Conservation (phyloP, 805 yeast species). For the Schwanniomyces vanrijiae region DNA sequence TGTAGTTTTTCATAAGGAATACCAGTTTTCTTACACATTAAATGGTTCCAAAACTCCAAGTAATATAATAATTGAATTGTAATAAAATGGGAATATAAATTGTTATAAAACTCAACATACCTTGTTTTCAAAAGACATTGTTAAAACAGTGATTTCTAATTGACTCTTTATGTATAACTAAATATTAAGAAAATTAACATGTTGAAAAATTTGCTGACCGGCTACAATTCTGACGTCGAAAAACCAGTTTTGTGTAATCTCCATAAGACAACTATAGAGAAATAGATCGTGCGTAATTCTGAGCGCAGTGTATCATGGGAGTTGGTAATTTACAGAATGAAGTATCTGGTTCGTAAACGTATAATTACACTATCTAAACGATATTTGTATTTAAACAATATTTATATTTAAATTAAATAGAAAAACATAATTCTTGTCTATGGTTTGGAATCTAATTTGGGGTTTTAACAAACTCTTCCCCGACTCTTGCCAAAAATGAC, state of each 20-base stretch:
- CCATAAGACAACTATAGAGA: background rate
- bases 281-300: background rate
- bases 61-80: background rate
- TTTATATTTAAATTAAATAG: too few relatives aligned
- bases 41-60: too few relatives aligned
- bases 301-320: background rate
- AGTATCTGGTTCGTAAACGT: background rate
- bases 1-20: too few relatives aligned
- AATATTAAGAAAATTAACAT: constrained; percentile 3
- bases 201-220: constrained; percentile 14
- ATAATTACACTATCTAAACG: background rate
- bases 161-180: background rate
- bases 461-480: constrained; percentile 34
- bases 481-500: constrained; percentile 55
- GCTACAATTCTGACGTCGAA: constrained; percentile 8
- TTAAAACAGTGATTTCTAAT: constrained; percentile 8
- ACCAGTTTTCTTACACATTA: too few relatives aligned
- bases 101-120: constrained; percentile 28
- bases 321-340: constrained; percentile 1
- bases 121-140: constrained; percentile 49
- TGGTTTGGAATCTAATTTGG: background rate
- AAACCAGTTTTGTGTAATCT: constrained; percentile 9
- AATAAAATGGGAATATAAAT: background rate
- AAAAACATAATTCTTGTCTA: background rate
- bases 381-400: too few relatives aligned